A percentile compares a stretch with the other conserved stretches of the same genome.
phyloP scores from a whole-genome alignment of 352 stramenopile genomes.

The Pythium insidiosum region DNA sequence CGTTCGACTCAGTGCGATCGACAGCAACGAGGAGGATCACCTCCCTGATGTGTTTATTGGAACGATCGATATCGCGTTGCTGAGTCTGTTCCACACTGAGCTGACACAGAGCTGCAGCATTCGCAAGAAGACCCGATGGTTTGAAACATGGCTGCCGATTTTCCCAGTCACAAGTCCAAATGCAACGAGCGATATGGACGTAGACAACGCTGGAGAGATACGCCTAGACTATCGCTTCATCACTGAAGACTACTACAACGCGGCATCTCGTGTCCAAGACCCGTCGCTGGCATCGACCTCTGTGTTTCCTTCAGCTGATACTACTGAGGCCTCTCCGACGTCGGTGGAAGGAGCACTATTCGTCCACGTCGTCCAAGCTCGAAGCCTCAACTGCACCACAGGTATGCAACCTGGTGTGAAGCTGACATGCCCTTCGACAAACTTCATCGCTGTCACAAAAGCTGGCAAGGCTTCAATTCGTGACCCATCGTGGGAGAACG shows the following conservation, averaged over 20 bases:
- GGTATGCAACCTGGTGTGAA: conserved; percentile 34
- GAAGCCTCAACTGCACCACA: conserved; percentile 15
- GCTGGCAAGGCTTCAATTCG: conserved; percentile 22
- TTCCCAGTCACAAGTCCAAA: conserved; percentile 15
- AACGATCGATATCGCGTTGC: conserved; percentile 16
- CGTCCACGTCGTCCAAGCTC: conserved; percentile 25
- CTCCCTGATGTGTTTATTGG: conserved; percentile 37
- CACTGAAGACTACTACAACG: conserved; percentile 19
- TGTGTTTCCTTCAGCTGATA: too few relatives aligned
- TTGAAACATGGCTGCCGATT: conserved; percentile 39
- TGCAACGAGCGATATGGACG: background rate
- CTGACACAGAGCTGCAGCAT: background rate
- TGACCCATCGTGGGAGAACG: conserved; percentile 19
- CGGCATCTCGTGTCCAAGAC: conserved; percentile 2
- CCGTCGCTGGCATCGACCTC: too few relatives aligned
- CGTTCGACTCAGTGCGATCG: conserved; percentile 33
- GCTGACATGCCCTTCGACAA: conserved; percentile 4
- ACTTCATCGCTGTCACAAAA: conserved; percentile 18
- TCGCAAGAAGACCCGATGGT: conserved; percentile 21
- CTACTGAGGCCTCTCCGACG: too few relatives aligned
- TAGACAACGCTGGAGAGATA: conserved; percentile 20
- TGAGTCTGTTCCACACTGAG: conserved; percentile 20
- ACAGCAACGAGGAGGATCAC: conserved; percentile 53
- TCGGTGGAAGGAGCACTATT: conserved; percentile 16
- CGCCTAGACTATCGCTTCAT: conserved; percentile 48